Percentiles rank a stretch among this genome's conserved stretches.
Evolutionary conservation across 495 filamentous ascomycete species (phyloP).

Genomic region (Acidiella bohemica): DNA sequence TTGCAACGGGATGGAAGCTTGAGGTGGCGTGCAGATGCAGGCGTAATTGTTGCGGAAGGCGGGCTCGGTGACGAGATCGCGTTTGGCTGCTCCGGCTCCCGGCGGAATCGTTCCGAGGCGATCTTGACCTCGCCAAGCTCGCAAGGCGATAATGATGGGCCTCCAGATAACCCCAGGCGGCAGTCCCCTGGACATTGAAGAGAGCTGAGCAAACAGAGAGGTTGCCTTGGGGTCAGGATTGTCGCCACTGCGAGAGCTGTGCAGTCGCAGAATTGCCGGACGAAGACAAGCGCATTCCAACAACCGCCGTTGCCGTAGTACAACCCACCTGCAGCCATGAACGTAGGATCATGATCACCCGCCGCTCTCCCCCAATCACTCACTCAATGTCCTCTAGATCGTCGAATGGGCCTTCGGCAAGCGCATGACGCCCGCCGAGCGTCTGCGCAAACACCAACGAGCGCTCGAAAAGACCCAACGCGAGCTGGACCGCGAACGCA

Average conservation of each 20-base stretch:
- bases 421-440: conserved; percentile 93
- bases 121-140: too few relatives aligned
- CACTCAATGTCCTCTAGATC: conserved; percentile 41
- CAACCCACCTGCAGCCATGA: conserved; percentile 36
- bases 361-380: conserved; percentile 15
- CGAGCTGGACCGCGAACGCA: conserved; percentile 82
- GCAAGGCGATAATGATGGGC: too few relatives aligned
- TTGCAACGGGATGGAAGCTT: too few relatives aligned
- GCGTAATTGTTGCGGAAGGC: too few relatives aligned
- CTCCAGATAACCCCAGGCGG: background rate
- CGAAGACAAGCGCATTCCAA: background rate
- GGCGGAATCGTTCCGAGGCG: too few relatives aligned
- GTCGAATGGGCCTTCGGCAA: conserved; percentile 98
- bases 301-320: background rate
- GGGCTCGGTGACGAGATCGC: too few relatives aligned
- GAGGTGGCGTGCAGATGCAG: background rate
- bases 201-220: conserved; percentile 4
- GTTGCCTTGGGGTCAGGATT: too few relatives aligned
- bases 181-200: background rate
- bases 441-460: conserved; percentile 90
- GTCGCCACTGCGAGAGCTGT: too few relatives aligned
- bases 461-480: conserved; percentile 94
- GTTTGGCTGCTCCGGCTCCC: too few relatives aligned
- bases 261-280: too few relatives aligned
- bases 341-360: conserved; percentile 39